Base-by-base conservation (phyloP, 1,284 basidiomycete species). In the Cerioporus squamosus region DNA sequence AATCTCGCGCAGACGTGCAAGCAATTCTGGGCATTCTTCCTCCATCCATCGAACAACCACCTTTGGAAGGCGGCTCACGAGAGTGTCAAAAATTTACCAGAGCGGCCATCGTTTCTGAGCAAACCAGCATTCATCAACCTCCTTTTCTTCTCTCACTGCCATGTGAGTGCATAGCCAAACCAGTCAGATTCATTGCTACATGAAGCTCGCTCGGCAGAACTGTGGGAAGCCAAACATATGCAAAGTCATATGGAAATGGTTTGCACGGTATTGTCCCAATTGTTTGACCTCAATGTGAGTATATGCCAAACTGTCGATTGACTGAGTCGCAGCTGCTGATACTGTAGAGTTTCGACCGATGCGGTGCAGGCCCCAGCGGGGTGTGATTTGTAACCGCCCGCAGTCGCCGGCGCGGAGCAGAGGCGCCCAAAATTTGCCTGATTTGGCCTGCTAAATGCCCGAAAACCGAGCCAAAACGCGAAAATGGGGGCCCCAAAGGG, bases 81-180 rank as follows among this genome's bases (percentile, higher is more conserved):
- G 31, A 55, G 45, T 22, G 46, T 55, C 3, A 39, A 45, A 2
- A 55, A 46, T 10, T 24, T 65, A 23, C 63, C 63, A 7, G 54
- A 62, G 3, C 60, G 61, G 24, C 63, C 63, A 5, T 24, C 54
- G 17, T 51, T 52, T 50, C 24, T 65, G 26, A 55, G 50, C 31
- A 51, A 60, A 17, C 55, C 61, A 10, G 57, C 48, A 3, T 65
- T 63, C 26, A 45, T 52, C 14, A 57, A 56, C 15, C 44, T 65
- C 18, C 26, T 56, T 3, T 62, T 62, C 42, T 24, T 22, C 7
- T 23, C 22, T 18, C 17, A 50, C 24, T 64, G 63, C 39, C 57
- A 64, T 20, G 62, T 64, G 38, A 10, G 48, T 50, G 22, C 43
- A 8, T 17, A 3, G 31, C 31, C 14, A 18, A 15, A 14, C 8